Evolutionary conservation across 768 basidiomycete genomes (phyloP), one percentile per base, ranked within the genome.

Genomic region (Hericium coralloides): DNA sequence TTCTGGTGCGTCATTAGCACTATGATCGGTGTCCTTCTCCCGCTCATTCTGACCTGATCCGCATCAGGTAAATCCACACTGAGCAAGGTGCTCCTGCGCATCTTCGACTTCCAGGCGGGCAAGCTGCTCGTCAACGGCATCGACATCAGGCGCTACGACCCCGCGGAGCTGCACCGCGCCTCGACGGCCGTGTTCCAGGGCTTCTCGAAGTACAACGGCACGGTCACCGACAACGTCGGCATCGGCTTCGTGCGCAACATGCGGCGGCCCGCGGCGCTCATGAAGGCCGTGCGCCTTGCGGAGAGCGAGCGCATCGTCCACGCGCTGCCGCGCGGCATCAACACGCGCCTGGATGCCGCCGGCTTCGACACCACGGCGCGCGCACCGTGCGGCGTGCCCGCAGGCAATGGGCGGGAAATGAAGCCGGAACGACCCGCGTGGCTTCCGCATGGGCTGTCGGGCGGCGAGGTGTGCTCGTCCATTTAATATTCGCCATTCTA

Each of bases 141-240:
- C 45, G 85, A 89, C 67, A 76, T 89, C 53, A 79, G 87, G 43
- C 74, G 75, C 36, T 81, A 83, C 66, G 73, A 79, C 56, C 86
- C 91, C 18, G 69, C 69, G 8, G 88, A 91, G 49, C 83, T 88
- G 58, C 92, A 94, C 68, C 73, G 73, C 39, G 89, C 85, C 64
- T 72, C 83, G 14, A 84, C 87, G n/a, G 84, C 84, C 18, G 86
- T 93, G 18, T 89, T 95, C 69, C 92, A 95, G 69, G 84, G 84
- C 45, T 93, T 92, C 69, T 85, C 87, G 52, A 85, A 85, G 66
- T 92, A 87, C 67, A 84, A 82, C 64, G 78, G 84, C 5, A 84
- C 89, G 0, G 77, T 92, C 17, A 77, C 83, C 60, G 89, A 92
- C 67, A 95, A 95, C 66, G 83, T 92, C 26, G 92, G 92, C n/a